Percentiles rank a stretch among this genome's conserved stretches.
phyloP scores from a whole-genome alignment of 441 rosid genomes.

The Euphorbia celastroides region DNA sequence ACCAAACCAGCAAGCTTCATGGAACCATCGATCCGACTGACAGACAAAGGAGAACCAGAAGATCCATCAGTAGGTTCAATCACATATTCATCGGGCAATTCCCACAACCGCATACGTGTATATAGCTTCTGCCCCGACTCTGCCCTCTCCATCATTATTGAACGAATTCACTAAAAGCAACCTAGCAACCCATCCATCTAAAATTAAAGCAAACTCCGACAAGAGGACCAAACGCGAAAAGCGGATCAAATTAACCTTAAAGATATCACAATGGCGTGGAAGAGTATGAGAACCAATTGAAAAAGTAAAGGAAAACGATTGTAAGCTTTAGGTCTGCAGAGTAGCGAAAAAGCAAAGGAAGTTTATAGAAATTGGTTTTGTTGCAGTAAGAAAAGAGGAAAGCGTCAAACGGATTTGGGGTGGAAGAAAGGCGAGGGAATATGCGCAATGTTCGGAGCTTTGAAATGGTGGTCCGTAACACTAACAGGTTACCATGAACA shows the following conservation, averaged over 20 bases:
- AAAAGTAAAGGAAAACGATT: neutral
- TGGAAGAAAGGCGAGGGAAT: constrained; percentile 18
- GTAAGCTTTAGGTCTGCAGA: neutral
- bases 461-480: neutral
- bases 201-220: neutral
- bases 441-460: constrained; percentile 10
- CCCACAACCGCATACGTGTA: constrained; percentile 76
- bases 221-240: neutral
- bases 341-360: neutral
- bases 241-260: neutral
- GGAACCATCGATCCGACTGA: constrained; percentile 60
- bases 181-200: neutral
- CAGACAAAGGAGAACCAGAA: constrained; percentile 43
- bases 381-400: neutral
- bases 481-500: neutral
- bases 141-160: constrained; percentile 60
- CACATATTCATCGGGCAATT: constrained; percentile 77
- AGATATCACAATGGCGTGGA: neutral
- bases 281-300: constrained; percentile 6
- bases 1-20: constrained; percentile 55
- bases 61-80: constrained; percentile 88
- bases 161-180: neutral
- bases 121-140: constrained; percentile 70
- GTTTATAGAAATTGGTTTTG: neutral
- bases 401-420: neutral